phyloP scores from a whole-genome alignment of 2,329 filamentous ascomycete species.

The Fusarium liriodendri region DNA sequence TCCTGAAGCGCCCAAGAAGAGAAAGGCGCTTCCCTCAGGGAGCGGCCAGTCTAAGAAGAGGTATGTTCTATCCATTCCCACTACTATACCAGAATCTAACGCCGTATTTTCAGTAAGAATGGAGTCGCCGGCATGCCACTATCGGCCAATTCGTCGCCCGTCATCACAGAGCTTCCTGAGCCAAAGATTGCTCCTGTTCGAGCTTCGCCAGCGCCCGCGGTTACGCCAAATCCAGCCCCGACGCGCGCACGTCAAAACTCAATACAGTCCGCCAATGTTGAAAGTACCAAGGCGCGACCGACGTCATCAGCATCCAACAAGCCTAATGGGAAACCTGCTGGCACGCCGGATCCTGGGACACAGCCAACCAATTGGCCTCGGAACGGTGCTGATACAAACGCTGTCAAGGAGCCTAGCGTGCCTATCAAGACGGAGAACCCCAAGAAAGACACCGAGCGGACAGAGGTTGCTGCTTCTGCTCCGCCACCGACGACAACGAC shows the following conservation, averaged over 20 bases:
- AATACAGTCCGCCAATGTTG: conserved; percentile 64
- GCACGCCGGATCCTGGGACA: conserved; percentile 51
- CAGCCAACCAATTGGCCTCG: conserved; percentile 44
- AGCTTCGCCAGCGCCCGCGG: conserved; percentile 70
- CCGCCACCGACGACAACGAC: conserved; percentile 39
- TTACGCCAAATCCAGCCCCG: conserved; percentile 70
- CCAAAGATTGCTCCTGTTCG: conserved; percentile 58
- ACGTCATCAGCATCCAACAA: conserved; percentile 72
- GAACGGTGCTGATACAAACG: conserved; percentile 59
- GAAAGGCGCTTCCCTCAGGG: conserved; percentile 71
- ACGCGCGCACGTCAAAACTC: conserved; percentile 83
- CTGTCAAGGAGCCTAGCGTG: conserved; percentile 59
- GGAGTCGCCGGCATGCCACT: conserved; percentile 69
- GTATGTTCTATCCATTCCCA: conserved; percentile 57
- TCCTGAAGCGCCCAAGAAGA: conserved; percentile 78
- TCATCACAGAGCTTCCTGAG: conserved; percentile 76
- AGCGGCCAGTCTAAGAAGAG: conserved; percentile 84
- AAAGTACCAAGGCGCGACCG: conserved; percentile 66
- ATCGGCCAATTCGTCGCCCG: conserved; percentile 79
- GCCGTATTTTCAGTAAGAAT: conserved; percentile 46
- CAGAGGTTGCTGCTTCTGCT: conserved; percentile 41
- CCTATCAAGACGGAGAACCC: conserved; percentile 47
- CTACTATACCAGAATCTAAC: conserved; percentile 22
- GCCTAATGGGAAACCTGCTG: conserved; percentile 62
- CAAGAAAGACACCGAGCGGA: conserved; percentile 50